phyloP scores from a whole-genome alignment of 305 asterid genomes.

The Plantago rigida region DNA sequence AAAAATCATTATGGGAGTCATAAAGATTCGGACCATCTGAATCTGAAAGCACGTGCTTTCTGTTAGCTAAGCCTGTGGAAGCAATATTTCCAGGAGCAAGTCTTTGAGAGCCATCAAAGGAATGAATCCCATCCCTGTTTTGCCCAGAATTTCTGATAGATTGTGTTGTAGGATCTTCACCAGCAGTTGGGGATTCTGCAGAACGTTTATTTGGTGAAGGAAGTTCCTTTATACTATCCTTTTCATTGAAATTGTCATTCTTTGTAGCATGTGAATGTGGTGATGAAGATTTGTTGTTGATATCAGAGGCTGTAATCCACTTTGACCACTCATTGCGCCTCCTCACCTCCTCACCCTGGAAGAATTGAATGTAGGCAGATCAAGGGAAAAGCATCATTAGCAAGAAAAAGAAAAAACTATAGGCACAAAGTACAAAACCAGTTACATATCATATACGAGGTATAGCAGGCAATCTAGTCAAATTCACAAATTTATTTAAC shows the following conservation, averaged over 20 bases:
- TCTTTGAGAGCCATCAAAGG: constrained; percentile 26
- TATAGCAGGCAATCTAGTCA: not conserved
- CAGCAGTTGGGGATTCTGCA: constrained; percentile 27
- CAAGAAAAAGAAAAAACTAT: constrained; percentile 4
- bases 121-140: constrained; percentile 24
- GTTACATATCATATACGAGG: constrained; percentile 2
- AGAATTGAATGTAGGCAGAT: constrained; percentile 17
- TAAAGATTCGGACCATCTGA: constrained; percentile 30
- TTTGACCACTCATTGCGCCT: constrained; percentile 72
- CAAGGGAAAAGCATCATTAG: not conserved
- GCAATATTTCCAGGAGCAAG: constrained; percentile 22
- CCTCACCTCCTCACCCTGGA: constrained; percentile 60
- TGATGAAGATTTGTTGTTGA: constrained; percentile 30
- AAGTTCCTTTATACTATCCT: constrained; percentile 18
- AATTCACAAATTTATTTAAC: constrained; percentile 31
- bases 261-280: constrained; percentile 21
- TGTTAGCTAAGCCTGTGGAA: constrained; percentile 9
- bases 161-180: constrained; percentile 24
- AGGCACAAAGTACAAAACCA: not conserved
- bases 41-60: constrained; percentile 30
- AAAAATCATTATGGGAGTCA: constrained; percentile 51
- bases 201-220: constrained; percentile 26
- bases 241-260: constrained; percentile 31
- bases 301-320: constrained; percentile 47
- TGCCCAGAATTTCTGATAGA: constrained; percentile 29